These are phyloP conservation scores for Xylaria sp. DNA, from an alignment of 2,329 filamentous ascomycete species.

Conservation along the genomic window DNA sequence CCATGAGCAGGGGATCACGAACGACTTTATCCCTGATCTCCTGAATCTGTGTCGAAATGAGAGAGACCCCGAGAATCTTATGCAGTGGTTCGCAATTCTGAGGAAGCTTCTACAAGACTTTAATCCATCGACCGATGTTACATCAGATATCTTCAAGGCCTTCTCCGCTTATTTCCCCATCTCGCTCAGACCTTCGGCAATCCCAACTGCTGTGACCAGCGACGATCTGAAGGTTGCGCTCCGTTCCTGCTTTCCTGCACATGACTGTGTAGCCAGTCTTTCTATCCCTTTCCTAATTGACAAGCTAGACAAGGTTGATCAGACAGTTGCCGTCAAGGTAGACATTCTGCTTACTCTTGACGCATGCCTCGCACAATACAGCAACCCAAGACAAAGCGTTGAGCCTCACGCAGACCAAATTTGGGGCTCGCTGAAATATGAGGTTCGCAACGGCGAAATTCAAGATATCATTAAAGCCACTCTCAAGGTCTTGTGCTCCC, in stretches of 20 bases:
- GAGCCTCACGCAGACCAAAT: slow-evolving; percentile 62
- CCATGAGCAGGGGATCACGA: slow-evolving; percentile 56
- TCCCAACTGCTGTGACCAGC: slow-evolving; percentile 62
- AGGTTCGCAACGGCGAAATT: slow-evolving; percentile 70
- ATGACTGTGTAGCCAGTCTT: slow-evolving; percentile 57
- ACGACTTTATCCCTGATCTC: slow-evolving; percentile 61
- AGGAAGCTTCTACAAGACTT: slow-evolving; percentile 59
- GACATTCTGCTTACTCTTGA: slow-evolving; percentile 68
- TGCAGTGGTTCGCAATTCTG: slow-evolving; percentile 67
- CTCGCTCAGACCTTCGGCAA: slow-evolving; percentile 63
- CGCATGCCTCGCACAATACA: slow-evolving; percentile 63
- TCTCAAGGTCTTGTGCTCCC: slow-evolving; percentile 63
- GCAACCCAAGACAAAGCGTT: slow-evolving; percentile 58
- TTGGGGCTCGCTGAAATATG: slow-evolving; percentile 71
- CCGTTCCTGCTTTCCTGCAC: slow-evolving; percentile 65
- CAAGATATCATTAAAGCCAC: slow-evolving; percentile 68
- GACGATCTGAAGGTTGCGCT: slow-evolving; percentile 66
- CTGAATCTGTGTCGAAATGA: slow-evolving; percentile 65
- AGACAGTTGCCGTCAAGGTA: slow-evolving; percentile 69
- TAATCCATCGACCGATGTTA: slow-evolving; percentile 57
- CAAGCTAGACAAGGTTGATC: slow-evolving; percentile 69
- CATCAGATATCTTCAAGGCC: slow-evolving; percentile 62
- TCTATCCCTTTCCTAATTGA: slow-evolving; percentile 65
- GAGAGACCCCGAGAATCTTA: slow-evolving; percentile 66
- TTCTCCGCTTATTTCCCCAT: slow-evolving; percentile 72